phyloP scores from a whole-genome alignment of 73 alveolate species.

The Paramecium sonneborni region DNA sequence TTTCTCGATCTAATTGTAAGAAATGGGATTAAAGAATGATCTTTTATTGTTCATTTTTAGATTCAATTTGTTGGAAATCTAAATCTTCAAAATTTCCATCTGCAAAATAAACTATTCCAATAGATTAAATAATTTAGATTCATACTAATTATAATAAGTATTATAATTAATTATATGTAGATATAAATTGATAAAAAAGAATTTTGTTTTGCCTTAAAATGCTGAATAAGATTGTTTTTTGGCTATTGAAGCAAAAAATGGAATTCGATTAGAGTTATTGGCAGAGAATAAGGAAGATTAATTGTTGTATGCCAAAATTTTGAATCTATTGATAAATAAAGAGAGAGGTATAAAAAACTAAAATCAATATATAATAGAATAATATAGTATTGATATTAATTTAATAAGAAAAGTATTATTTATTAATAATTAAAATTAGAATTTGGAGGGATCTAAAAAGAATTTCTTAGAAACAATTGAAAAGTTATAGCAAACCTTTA shows the following conservation, averaged over 20 bases:
- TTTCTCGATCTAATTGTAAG: conserved; percentile 32
- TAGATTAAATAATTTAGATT: conserved; percentile 11
- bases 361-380: background rate
- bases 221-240: conserved; percentile 13
- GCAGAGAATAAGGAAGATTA: conserved; percentile 39
- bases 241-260: conserved; percentile 36
- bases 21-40: conserved; percentile 18
- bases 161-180: background rate
- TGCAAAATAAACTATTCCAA: conserved; percentile 11
- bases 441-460: background rate
- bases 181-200: background rate
- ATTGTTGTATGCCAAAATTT: background rate
- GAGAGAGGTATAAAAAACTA: background rate
- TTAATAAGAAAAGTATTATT: background rate
- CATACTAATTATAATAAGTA: conserved; percentile 39
- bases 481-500: background rate
- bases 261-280: background rate
- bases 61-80: conserved; percentile 48
- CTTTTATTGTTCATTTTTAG: conserved; percentile 31
- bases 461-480: conserved; percentile 1
- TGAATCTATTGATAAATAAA: background rate
- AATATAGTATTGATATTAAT: conserved; percentile 31
- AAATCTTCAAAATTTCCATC: conserved; percentile 10
- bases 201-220: background rate
- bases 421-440: background rate